A percentile compares a stretch with the other conserved stretches of the same genome.
These are phyloP conservation scores for Aspergillus spinulosporus DNA, from an alignment of 2,329 filamentous ascomycete species.

Conservation along the genomic window DNA sequence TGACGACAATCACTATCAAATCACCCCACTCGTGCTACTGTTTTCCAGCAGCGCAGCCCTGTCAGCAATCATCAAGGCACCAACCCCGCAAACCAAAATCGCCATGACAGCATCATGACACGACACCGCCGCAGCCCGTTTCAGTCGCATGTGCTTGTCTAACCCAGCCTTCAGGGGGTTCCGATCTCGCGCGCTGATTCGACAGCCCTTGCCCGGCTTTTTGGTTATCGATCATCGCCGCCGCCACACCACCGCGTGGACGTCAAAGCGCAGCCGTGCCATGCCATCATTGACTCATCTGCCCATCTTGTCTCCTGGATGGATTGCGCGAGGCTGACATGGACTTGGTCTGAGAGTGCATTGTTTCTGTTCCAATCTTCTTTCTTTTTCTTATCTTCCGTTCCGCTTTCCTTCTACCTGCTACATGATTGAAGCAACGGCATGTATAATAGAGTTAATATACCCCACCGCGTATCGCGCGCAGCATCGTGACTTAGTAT, in stretches of 20 bases:
- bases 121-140: slow-evolving; percentile 9
- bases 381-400: slow-evolving; percentile 4
- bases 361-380: not conserved
- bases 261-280: slow-evolving; percentile 15
- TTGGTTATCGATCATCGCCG: slow-evolving; percentile 6
- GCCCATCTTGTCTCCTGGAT: slow-evolving; percentile 7
- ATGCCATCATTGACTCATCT: slow-evolving; percentile 11
- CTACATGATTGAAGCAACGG: slow-evolving; percentile 31
- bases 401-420: slow-evolving; percentile 7
- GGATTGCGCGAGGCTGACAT: slow-evolving; percentile 1
- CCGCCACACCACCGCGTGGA: not conserved
- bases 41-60: slow-evolving; percentile 10
- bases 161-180: not conserved
- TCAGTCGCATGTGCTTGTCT: slow-evolving; percentile 17
- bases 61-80: slow-evolving; percentile 8
- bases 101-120: slow-evolving; percentile 19
- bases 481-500: slow-evolving; percentile 14
- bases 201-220: not conserved
- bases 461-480: slow-evolving; percentile 35
- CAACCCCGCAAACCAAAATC: slow-evolving; percentile 18
- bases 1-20: slow-evolving; percentile 14
- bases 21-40: slow-evolving; percentile 7
- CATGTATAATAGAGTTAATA: slow-evolving; percentile 44
- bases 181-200: slow-evolving; percentile 10
- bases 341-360: slow-evolving; percentile 7